phyloP scores from a whole-genome alignment of 108 stramenopile genomes.

The Cyclotella sp. region DNA sequence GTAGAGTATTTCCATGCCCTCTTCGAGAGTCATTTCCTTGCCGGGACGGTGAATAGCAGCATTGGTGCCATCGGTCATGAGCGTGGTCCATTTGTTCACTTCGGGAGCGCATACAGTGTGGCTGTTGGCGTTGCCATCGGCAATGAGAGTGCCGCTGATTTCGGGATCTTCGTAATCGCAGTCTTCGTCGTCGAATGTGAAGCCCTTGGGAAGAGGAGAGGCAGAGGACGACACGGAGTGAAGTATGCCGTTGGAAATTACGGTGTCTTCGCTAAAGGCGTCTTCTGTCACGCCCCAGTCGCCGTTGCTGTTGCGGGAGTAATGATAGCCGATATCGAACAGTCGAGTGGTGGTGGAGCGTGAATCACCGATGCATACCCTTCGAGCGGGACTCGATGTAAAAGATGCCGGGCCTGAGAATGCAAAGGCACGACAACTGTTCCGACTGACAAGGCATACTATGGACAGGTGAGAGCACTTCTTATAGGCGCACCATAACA shows the following conservation, averaged over 20 bases:
- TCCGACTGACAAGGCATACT: too few relatives aligned
- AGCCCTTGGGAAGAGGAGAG: slow-evolving; percentile 16
- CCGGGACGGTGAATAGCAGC: slow-evolving; percentile 50
- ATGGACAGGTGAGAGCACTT: too few relatives aligned
- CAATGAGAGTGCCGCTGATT: slow-evolving; percentile 21
- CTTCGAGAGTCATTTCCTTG: slow-evolving; percentile 47
- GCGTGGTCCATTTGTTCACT: slow-evolving; percentile 77
- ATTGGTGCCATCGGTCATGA: slow-evolving; percentile 66
- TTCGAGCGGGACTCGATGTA: not conserved
- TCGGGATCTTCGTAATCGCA: slow-evolving; percentile 39
- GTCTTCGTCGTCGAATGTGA: slow-evolving; percentile 27
- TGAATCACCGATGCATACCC: not conserved
- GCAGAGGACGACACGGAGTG: not conserved
- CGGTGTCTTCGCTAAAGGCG: too few relatives aligned
- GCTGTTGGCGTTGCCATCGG: slow-evolving; percentile 12
- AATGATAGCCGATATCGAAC: not conserved
- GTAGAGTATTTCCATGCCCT: slow-evolving; percentile 65
- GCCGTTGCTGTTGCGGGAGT: not conserved
- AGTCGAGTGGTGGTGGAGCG: not conserved
- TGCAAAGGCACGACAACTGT: not conserved
- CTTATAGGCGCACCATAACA: too few relatives aligned
- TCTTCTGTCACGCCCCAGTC: too few relatives aligned
- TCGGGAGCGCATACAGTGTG: slow-evolving; percentile 58
- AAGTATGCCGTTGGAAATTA: too few relatives aligned
- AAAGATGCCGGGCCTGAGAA: not conserved